Evolutionary conservation across 2,329 filamentous ascomycete genomes (phyloP).

Genomic region (Trichoderma brevicompactum): DNA sequence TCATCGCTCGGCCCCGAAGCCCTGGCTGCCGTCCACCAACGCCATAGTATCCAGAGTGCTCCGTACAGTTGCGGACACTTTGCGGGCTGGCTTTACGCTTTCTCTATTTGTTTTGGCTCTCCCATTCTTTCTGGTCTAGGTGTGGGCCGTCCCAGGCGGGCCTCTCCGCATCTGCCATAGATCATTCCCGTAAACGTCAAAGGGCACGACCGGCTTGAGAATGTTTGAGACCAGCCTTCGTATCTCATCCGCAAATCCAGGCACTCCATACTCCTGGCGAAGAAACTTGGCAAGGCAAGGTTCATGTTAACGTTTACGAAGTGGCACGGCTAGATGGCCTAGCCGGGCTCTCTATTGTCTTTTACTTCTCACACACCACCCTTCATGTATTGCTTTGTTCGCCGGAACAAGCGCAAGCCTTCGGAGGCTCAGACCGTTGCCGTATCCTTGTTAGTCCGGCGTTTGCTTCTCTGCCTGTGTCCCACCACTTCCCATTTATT

Average conservation of each 20-base stretch:
- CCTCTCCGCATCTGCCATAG: constrained; percentile 21
- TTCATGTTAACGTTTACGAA: not conserved
- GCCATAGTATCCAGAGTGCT: not conserved
- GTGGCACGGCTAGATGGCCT: not conserved
- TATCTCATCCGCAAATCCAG: not conserved
- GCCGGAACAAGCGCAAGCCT: constrained; percentile 2
- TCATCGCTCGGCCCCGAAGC: not conserved
- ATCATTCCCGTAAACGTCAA: constrained; percentile 3
- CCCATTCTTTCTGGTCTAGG: constrained; percentile 7
- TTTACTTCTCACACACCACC: not conserved
- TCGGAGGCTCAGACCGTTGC: constrained; percentile 12
- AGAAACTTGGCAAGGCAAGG: not conserved
- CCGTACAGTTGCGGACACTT: constrained; percentile 19
- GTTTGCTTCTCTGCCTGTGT: constrained; percentile 1
- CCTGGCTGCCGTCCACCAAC: not conserved
- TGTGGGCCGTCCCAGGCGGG: constrained; percentile 29
- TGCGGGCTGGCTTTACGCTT: constrained; percentile 17
- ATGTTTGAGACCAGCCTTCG: constrained; percentile 1
- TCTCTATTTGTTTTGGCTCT: constrained; percentile 11
- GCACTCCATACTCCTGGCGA: not conserved
- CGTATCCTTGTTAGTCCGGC: constrained; percentile 7
- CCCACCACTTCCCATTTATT: constrained; percentile 6
- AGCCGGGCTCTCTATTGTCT: not conserved
- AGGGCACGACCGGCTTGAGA: not conserved
- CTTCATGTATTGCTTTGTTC: not conserved